These are phyloP conservation scores for Poa annua DNA, from an alignment of 176 grass and related monocot species.

Conservation along the genomic window DNA sequence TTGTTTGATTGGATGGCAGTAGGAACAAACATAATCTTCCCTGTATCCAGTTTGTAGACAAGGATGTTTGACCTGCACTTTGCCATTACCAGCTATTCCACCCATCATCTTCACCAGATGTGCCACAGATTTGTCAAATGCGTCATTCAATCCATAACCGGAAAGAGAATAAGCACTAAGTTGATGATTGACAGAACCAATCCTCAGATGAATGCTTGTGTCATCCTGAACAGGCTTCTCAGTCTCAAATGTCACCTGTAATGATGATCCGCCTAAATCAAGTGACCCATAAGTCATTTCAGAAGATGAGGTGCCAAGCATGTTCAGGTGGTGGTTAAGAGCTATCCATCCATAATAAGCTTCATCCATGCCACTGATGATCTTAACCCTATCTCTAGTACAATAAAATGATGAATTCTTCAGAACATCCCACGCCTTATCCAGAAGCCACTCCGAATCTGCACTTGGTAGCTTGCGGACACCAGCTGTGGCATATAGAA, in stretches of 20 bases:
- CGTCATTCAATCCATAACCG: conserved; percentile 98
- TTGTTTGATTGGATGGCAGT: conserved; percentile 62
- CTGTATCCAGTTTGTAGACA: conserved; percentile 91
- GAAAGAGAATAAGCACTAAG: conserved; percentile 96
- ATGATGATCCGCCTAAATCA: conserved; percentile 97
- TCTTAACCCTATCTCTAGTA: conserved; percentile 79
- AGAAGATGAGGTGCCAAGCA: conserved; percentile 69
- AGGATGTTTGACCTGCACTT: conserved; percentile 86
- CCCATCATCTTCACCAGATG: conserved; percentile 68
- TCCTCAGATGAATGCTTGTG: conserved; percentile 66
- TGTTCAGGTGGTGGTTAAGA: conserved; percentile 80
- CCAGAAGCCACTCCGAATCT: conserved; percentile 93
- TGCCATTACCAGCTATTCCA: conserved; percentile 48
- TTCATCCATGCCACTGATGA: conserved; percentile 92
- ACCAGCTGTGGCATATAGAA: conserved; percentile 95
- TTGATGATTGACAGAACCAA: conserved; percentile 77
- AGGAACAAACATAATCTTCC: conserved; percentile 84
- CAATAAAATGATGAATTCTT: conserved; percentile 97
- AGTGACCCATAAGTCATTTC: conserved; percentile 88
- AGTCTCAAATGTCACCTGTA: conserved; percentile 98
- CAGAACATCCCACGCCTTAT: conserved; percentile 86
- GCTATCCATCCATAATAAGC: conserved; percentile 99
- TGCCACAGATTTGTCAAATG: conserved; percentile 95
- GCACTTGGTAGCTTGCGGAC: conserved; percentile 82
- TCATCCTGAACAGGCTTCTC: conserved; percentile 63